Evolutionary conservation across 768 basidiomycete genomes (phyloP), one percentile per base, ranked within the genome.

Genomic region (Auricularia heimuer): DNA sequence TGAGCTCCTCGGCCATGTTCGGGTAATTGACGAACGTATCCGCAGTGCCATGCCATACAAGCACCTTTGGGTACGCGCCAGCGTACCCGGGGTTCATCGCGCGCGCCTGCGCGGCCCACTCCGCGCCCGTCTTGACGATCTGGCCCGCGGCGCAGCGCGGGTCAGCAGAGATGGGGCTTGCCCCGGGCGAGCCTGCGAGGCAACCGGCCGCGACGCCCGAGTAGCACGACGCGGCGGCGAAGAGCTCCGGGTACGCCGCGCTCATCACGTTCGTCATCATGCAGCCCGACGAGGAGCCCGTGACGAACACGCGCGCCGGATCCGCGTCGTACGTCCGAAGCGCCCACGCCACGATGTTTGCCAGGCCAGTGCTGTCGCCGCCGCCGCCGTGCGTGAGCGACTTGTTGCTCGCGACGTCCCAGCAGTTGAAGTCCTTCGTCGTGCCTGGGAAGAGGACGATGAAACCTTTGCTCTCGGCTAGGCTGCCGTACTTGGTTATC

Each of bases 251-350:
- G 73, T 84, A 83, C 18, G 81, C 79, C 36, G 81, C 83, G 61
- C 75, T 73, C 47, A 84, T 74, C 33, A 84, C 82, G 68, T 80
- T 82, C 63, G 83, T 84, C 83, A 84, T 84, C 84, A 85, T 85
- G 65, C 77, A 77, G 54, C 83, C 83, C 2, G 82, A 83, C 3
- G 79, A 80, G 3, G 77, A 77, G 18, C 83, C 83, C 42, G 81
- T 81, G 33, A 77, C 79, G 71, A 79, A 84, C 64, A 84, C 82
- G 47, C 77, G 76, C 45, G 47, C 68, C 3, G 80, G 44, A 65
- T 83, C 79, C 39, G 81, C 82, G 42, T 75, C 76, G 65, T 75
- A 82, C 73, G 75, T 82, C 24, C 73, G 61, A 54, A 84, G 79
- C 12, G 83, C 80, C 67, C 77, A 84, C 45, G 76, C 74, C 39